phyloP scores from a whole-genome alignment of 345 rosid species.

The Rubroshorea leprosula region DNA sequence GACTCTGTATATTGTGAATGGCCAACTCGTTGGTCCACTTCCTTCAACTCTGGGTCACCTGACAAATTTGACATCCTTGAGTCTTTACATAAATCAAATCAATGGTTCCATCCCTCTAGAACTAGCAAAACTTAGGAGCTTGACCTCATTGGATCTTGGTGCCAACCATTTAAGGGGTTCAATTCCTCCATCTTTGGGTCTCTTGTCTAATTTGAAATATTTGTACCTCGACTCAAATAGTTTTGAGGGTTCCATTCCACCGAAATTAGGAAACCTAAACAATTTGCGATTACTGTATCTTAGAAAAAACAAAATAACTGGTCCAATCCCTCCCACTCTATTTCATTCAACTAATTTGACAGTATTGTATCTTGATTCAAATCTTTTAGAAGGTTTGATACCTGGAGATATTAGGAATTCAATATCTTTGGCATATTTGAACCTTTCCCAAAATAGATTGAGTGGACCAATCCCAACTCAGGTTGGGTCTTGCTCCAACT shows the following conservation, averaged over 20 bases:
- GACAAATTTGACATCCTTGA: neutral
- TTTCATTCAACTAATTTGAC: too few relatives aligned
- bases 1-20: neutral
- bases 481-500: too few relatives aligned
- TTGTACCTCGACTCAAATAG: neutral
- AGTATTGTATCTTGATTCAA: neutral
- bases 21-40: too few relatives aligned
- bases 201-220: neutral
- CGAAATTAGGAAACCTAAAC: neutral
- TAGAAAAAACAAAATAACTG: neutral
- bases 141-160: neutral
- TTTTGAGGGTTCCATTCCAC: neutral
- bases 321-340: too few relatives aligned
- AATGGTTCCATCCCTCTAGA: neutral
- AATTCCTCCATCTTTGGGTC: neutral
- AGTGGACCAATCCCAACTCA: conserved; percentile 10
- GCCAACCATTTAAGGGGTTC: neutral
- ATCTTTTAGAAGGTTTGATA: neutral
- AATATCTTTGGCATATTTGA: neutral
- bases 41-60: too few relatives aligned
- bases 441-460: neutral
- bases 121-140: neutral
- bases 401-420: neutral
- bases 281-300: neutral
- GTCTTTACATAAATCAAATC: neutral